phyloP scores from a whole-genome alignment of 192 early-diverging fungal genomes.

The Thamnidium elegans region DNA sequence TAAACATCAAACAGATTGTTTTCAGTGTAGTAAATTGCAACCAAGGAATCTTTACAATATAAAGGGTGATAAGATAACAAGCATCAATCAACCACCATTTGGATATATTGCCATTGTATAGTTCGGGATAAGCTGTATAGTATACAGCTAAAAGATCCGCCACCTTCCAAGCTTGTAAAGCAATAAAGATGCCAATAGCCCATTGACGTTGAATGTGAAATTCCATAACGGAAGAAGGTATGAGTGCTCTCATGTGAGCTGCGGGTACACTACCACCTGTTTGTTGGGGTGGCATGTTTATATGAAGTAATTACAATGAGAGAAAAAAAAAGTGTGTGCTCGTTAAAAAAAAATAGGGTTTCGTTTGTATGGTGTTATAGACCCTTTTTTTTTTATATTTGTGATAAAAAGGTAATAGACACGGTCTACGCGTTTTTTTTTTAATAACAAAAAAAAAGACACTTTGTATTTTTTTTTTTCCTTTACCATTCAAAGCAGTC shows the following conservation, averaged over 20 bases:
- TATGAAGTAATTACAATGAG: too few species aligned
- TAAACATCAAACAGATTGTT: conserved; percentile 13
- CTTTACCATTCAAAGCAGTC: too few species aligned
- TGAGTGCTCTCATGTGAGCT: conserved; percentile 26
- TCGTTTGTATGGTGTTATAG: too few species aligned
- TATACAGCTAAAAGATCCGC: conserved; percentile 32
- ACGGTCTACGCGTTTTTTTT: too few species aligned
- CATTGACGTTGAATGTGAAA: conserved; percentile 42
- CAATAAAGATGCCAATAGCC: conserved; percentile 37
- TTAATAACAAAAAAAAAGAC: too few species aligned
- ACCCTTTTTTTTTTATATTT: too few species aligned
- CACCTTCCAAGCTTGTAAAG: conserved; percentile 40
- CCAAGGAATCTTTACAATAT: conserved; percentile 48
- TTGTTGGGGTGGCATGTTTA: too few species aligned
- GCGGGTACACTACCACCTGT: neutral
- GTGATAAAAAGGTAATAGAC: too few species aligned
- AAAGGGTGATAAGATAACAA: conserved; percentile 34
- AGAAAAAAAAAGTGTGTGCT: too few species aligned
- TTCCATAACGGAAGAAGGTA: conserved; percentile 21
- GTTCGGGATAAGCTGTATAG: conserved; percentile 33
- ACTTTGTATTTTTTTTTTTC: too few species aligned
- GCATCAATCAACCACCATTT: conserved; percentile 44
- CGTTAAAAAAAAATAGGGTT: too few species aligned
- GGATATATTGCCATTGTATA: conserved; percentile 36
- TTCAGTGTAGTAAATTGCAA: conserved; percentile 42